phyloP scores from a whole-genome alignment of 106 monocot genomes.

The Allium sativum region DNA sequence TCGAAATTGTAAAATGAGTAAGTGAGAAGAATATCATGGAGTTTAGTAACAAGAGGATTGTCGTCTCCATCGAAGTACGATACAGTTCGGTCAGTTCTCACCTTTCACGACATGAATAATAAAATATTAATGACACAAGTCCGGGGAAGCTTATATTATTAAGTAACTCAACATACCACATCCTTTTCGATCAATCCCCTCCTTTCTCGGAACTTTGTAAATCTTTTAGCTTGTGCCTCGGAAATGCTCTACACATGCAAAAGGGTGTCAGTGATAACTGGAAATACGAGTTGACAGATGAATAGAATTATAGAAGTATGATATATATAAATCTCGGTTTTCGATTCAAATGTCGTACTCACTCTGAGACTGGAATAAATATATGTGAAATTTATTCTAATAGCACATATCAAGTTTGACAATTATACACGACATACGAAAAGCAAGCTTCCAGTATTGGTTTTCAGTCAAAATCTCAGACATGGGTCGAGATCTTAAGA shows the following conservation, averaged over 20 bases:
- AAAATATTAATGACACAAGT: constrained; percentile 2
- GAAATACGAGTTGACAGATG: too few relatives aligned
- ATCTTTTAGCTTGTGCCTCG: constrained; percentile 74
- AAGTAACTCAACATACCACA: constrained; percentile 43
- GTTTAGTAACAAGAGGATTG: constrained; percentile 59
- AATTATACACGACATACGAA: too few relatives aligned
- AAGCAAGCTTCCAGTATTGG: too few relatives aligned
- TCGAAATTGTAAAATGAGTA: constrained; percentile 99
- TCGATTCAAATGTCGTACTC: too few relatives aligned
- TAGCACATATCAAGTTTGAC: too few relatives aligned
- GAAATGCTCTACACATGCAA: constrained; percentile 59
- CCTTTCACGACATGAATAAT: constrained; percentile 35
- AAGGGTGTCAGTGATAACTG: too few relatives aligned
- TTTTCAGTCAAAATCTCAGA: too few relatives aligned
- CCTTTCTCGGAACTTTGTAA: constrained; percentile 90
- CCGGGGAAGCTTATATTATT: neutral
- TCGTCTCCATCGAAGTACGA: constrained; percentile 94
- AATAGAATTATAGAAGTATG: too few relatives aligned
- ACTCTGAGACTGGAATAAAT: too few relatives aligned
- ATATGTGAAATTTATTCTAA: too few relatives aligned
- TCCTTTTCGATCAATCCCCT: constrained; percentile 96
- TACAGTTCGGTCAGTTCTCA: constrained; percentile 85
- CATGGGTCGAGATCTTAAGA: too few relatives aligned
- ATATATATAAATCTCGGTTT: too few relatives aligned
- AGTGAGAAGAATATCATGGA: constrained; percentile 89